Evolutionary conservation across 805 yeast species (phyloP).

Genomic region (Helenozyma rhizophorensis): DNA sequence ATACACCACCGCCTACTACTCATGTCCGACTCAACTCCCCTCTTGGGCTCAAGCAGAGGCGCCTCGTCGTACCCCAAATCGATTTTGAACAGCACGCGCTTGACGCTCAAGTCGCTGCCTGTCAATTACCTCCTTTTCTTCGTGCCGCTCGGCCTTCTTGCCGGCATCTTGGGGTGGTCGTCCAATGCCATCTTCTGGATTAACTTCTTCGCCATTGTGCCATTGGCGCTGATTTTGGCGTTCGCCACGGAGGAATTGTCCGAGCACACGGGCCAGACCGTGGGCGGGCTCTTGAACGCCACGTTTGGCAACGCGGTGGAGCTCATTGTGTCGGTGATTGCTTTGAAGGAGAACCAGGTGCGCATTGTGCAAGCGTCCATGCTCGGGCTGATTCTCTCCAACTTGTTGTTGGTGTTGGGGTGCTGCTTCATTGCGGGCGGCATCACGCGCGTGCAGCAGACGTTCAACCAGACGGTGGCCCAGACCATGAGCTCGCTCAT

Average conservation of each 20-base stretch:
- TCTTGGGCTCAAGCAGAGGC: constrained; percentile 9
- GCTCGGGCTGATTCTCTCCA: constrained; percentile 91
- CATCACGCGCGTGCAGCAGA: constrained; percentile 75
- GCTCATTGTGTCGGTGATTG: constrained; percentile 89
- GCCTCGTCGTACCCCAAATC: constrained; percentile 2
- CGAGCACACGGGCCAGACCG: constrained; percentile 81
- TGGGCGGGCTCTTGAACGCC: constrained; percentile 93
- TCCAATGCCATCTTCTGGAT: constrained; percentile 57
- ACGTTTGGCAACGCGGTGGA: constrained; percentile 98
- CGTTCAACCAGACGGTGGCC: constrained; percentile 93
- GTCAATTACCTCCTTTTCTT: constrained; percentile 73
- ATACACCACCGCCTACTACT: neutral
- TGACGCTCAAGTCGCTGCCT: constrained; percentile 52
- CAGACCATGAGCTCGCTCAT: constrained; percentile 95
- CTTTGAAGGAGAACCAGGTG: constrained; percentile 78
- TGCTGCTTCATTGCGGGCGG: constrained; percentile 95
- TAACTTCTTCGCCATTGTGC: constrained; percentile 87
- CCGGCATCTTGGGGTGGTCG: constrained; percentile 57
- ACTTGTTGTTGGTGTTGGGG: constrained; percentile 86
- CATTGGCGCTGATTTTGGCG: constrained; percentile 85
- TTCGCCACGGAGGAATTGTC: constrained; percentile 92
- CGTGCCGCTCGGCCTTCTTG: constrained; percentile 85
- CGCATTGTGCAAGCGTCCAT: constrained; percentile 95
- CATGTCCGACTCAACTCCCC: constrained; percentile 14
- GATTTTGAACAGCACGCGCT: constrained; percentile 9